These are phyloP conservation scores for Gardenia jasminoides DNA, from an alignment of 257 asterid genomes.

Conservation along the genomic window DNA sequence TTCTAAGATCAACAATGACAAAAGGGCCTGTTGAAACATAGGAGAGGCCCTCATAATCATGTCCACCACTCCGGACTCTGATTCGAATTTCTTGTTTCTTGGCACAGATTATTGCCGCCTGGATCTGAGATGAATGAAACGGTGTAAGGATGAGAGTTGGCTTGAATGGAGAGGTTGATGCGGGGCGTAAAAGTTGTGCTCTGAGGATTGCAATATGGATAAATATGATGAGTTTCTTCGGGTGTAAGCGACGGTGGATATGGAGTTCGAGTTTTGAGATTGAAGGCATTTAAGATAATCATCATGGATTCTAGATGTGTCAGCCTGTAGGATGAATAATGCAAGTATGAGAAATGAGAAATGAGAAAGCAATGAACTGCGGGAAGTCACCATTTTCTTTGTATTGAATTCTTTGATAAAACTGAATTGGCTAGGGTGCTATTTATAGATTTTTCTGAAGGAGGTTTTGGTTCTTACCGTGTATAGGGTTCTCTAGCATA, in stretches of 20 bases:
- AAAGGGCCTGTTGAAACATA: constrained; percentile 29
- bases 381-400: background rate
- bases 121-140: constrained; percentile 28
- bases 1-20: constrained; percentile 34
- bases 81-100: constrained; percentile 27
- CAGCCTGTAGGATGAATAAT: background rate
- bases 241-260: background rate
- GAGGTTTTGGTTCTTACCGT: background rate
- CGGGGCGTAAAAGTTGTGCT: background rate
- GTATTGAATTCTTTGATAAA: background rate
- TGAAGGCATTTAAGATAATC: constrained; percentile 17
- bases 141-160: constrained; percentile 39
- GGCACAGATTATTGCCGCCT: constrained; percentile 31
- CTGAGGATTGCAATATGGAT: background rate
- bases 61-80: constrained; percentile 45
- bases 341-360: background rate
- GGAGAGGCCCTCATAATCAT: constrained; percentile 50
- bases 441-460: background rate
- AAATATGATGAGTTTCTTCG: constrained; percentile 2
- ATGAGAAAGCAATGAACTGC: background rate
- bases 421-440: background rate
- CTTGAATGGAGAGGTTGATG: background rate
- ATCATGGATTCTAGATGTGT: background rate
- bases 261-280: background rate
- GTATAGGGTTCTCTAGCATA: too few relatives aligned